Conservation (phyloP, 345 rosid species). For the Corchorus olitorius region DNA sequence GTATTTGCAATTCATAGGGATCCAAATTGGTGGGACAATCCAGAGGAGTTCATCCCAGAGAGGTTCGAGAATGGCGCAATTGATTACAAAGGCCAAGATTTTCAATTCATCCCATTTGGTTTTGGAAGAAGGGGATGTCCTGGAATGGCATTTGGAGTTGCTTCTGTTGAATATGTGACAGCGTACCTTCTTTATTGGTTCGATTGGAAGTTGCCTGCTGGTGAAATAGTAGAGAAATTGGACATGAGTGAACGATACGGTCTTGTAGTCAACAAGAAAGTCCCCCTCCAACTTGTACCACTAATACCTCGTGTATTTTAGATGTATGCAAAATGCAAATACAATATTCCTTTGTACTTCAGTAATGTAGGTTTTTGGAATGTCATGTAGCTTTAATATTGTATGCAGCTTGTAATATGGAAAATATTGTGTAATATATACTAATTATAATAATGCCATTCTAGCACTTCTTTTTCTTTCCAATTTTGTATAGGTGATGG, state of each 20-base stretch:
- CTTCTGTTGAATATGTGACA: background rate
- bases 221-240: background rate
- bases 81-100: conserved; percentile 1
- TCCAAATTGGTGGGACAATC: background rate
- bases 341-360: too few relatives aligned
- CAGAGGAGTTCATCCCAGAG: conserved; percentile 5
- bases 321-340: background rate
- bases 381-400: too few relatives aligned
- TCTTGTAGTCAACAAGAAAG: background rate
- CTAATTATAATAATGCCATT: too few relatives aligned
- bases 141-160: background rate
- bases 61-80: background rate
- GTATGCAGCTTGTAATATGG: too few relatives aligned
- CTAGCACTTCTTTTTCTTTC: too few relatives aligned
- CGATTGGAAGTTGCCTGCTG: background rate
- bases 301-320: background rate
- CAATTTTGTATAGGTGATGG: too few relatives aligned
- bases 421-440: too few relatives aligned
- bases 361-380: too few relatives aligned
- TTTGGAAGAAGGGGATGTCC: background rate
- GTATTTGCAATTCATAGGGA: background rate
- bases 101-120: background rate
- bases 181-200: background rate
- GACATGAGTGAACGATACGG: background rate
- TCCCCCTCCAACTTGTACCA: background rate